A percentile compares a stretch with the other conserved stretches of the same genome.
Conservation (phyloP, 176 grass and related monocot species). For the Poa pratensis region DNA sequence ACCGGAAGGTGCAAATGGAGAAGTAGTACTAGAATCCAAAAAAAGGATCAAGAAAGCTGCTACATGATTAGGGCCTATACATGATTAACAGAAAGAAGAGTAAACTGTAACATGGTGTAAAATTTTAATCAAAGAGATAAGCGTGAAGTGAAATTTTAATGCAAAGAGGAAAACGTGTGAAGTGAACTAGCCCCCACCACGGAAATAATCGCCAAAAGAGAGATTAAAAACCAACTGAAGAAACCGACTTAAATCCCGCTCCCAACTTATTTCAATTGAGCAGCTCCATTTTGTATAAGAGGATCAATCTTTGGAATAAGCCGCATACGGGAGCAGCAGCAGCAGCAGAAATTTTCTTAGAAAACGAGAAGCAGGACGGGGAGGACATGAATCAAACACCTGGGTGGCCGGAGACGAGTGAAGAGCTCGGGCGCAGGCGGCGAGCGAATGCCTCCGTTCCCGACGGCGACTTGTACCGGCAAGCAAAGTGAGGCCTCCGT, state of each 20-base stretch:
- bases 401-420: background rate
- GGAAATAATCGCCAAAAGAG: background rate
- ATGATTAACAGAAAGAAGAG: background rate
- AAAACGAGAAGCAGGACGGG: background rate
- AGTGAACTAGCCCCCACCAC: background rate
- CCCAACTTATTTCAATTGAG: background rate
- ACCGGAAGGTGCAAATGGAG: background rate
- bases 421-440: background rate
- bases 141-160: too few relatives aligned
- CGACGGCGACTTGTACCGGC: slow-evolving; percentile 1
- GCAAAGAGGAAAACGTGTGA: background rate
- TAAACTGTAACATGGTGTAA: background rate
- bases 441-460: background rate
- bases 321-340: background rate
- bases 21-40: slow-evolving; percentile 19
- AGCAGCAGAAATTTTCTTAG: background rate
- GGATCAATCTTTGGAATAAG: too few relatives aligned
- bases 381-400: background rate
- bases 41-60: background rate
- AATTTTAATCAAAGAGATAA: background rate
- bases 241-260: background rate
- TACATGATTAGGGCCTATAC: background rate
- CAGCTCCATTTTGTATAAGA: too few relatives aligned
- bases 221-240: background rate
- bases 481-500: background rate